Base-by-base conservation (phyloP, 2,329 filamentous ascomycete genomes). In the Cordyceps sp. region DNA sequence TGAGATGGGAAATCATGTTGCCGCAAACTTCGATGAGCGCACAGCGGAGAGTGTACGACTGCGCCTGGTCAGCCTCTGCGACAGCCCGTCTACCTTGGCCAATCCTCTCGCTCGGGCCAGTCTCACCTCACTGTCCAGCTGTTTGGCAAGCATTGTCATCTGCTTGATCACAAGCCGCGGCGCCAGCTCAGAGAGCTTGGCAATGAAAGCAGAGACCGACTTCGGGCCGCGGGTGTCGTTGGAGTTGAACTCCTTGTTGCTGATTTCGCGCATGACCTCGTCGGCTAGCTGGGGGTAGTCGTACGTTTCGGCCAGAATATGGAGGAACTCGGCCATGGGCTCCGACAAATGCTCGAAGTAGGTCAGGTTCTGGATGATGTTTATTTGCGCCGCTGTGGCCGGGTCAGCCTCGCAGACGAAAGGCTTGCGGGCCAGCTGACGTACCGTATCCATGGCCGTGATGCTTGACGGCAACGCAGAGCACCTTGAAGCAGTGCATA, bases 261-360 rank as follows among this genome's bases (percentile, higher is more conserved):
- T 93, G 42, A 98, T 70, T 50, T 98, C 90, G 45, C 84, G 78
- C 36, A 98, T 57, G 20, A 96, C 82, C 50, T 98, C 90, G 50
- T 94, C 90, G 5, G 85, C 79, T 8, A 98, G 66, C 48, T 98
- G 90, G 13, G 86, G 82, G 50, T 96, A 93, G 56, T 98, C 90
- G 58, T 96, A 98, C 59, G 94, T 88, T 51, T 96, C 86, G 1
- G 86, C 78, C 18, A 98, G 64, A 46, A 96, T 98, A 45, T 96
- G 84, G 5, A 98, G 62, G 45, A 98, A 93, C 52, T 98, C 92
- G 21, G 90, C 90, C 90, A 98, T 98, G 2, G 90, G 90, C 49
- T 98, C 90, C 1, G 90, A 88, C n/a, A 98, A 61, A 54, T 98
- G 90, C 57, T 98, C 90, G 46, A 96, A 98, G 52, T 98, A 98